Evolutionary conservation across 2,329 filamentous ascomycete genomes (phyloP).

Genomic region (Epichloe baconii): DNA sequence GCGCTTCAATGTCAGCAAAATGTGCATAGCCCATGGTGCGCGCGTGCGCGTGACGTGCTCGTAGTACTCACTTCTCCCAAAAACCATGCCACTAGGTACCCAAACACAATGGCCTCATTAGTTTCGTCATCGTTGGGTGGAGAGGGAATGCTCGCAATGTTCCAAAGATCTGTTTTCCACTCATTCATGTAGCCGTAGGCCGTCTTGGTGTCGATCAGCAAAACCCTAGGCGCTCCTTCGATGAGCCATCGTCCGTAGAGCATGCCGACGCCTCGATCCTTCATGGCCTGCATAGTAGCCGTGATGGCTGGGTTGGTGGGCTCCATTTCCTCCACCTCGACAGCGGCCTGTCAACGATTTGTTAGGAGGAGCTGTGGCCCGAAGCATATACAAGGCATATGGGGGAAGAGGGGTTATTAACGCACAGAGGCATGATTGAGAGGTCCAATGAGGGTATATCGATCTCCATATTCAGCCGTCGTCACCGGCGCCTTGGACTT

Average conservation of each 20-base stretch:
- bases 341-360: constrained; percentile 56
- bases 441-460: constrained; percentile 90
- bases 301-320: constrained; percentile 69
- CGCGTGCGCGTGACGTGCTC: not conserved
- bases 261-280: constrained; percentile 76
- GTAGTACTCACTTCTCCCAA: constrained; percentile 66
- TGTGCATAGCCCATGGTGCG: too few species aligned
- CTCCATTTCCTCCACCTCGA: constrained; percentile 89
- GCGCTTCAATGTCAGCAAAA: constrained; percentile 2
- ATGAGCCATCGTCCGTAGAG: constrained; percentile 96
- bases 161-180: constrained; percentile 96
- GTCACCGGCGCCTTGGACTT: constrained; percentile 98
- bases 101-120: constrained; percentile 94
- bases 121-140: constrained; percentile 87
- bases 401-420: constrained; percentile 1
- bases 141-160: constrained; percentile 82
- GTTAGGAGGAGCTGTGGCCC: constrained; percentile 2
- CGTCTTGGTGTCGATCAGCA: constrained; percentile 90
- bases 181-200: constrained; percentile 86
- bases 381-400: not conserved
- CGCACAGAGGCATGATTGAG: constrained; percentile 81
- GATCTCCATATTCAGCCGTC: constrained; percentile 94
- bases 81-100: constrained; percentile 96
- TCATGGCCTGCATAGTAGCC: constrained; percentile 83
- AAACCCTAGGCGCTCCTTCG: constrained; percentile 83